Percentiles rank a stretch among this genome's conserved stretches.
phyloP scores from a whole-genome alignment of 805 yeast genomes.

The Kodamaea fukazawae region DNA sequence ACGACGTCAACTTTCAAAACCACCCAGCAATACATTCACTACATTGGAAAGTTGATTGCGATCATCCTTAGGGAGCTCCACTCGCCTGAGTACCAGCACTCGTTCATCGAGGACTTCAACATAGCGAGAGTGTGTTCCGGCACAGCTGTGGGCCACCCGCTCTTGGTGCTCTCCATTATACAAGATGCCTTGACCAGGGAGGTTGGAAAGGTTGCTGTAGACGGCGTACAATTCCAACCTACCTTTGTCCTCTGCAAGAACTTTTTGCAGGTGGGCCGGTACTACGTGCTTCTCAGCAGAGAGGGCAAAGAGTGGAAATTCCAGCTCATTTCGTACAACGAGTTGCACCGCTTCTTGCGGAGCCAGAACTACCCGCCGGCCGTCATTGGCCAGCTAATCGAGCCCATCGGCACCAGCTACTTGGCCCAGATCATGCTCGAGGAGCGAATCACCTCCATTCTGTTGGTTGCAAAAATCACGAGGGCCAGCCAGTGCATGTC shows the following conservation, averaged over 20 bases:
- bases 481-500: conserved; percentile 6
- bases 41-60: neutral
- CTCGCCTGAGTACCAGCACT: no score
- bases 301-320: no score
- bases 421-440: conserved; percentile 3
- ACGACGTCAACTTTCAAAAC: neutral
- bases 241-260: conserved; percentile 6
- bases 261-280: conserved; percentile 6
- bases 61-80: neutral
- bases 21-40: neutral
- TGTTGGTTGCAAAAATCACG: neutral
- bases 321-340: conserved; percentile 2
- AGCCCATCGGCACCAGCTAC: conserved; percentile 2
- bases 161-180: conserved; percentile 9
- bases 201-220: no score
- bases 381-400: conserved; percentile 4
- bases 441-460: conserved; percentile 2
- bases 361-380: conserved; percentile 3
- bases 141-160: conserved; percentile 7
- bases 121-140: conserved; percentile 11
- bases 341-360: conserved; percentile 5
- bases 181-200: conserved; percentile 1
- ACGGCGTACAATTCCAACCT: no score
- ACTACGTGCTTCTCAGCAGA: conserved; percentile 2
- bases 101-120: conserved; percentile 11